These are phyloP conservation scores for Alternaria sp. DNA, from an alignment of 2,329 filamentous ascomycete genomes.

Conservation along the genomic window DNA sequence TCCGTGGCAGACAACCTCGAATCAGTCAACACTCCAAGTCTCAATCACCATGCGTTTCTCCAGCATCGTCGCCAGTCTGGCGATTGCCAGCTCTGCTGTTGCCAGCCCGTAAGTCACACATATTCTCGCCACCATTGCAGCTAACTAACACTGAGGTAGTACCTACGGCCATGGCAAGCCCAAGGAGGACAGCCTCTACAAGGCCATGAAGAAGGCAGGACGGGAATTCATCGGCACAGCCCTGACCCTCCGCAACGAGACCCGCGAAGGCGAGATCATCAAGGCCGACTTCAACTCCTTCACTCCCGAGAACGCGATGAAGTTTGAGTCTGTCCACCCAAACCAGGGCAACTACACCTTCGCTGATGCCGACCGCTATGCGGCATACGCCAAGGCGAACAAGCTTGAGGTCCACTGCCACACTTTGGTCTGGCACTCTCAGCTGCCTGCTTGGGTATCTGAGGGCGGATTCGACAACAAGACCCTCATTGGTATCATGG, in stretches of 20 bases:
- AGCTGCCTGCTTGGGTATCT: conserved; percentile 50
- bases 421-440: conserved; percentile 52
- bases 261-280: conserved; percentile 32
- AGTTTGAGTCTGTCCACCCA: conserved; percentile 50
- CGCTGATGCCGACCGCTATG: conserved; percentile 44
- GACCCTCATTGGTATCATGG: conserved; percentile 50
- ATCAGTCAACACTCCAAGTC: background rate
- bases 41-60: conserved; percentile 35
- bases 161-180: conserved; percentile 10
- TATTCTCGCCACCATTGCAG: background rate
- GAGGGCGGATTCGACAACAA: conserved; percentile 48
- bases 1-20: conserved; percentile 13
- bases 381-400: conserved; percentile 45
- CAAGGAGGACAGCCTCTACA: conserved; percentile 29
- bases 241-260: conserved; percentile 33
- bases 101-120: conserved; percentile 21
- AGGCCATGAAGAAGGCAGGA: conserved; percentile 31
- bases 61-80: conserved; percentile 30
- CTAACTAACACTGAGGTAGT: background rate
- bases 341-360: conserved; percentile 49
- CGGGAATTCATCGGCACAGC: conserved; percentile 35
- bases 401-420: conserved; percentile 49
- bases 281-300: conserved; percentile 40
- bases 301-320: conserved; percentile 30
- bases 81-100: conserved; percentile 28